Conservation (phyloP, 2,329 filamentous ascomycete genomes). For the Fusarium coicis region DNA sequence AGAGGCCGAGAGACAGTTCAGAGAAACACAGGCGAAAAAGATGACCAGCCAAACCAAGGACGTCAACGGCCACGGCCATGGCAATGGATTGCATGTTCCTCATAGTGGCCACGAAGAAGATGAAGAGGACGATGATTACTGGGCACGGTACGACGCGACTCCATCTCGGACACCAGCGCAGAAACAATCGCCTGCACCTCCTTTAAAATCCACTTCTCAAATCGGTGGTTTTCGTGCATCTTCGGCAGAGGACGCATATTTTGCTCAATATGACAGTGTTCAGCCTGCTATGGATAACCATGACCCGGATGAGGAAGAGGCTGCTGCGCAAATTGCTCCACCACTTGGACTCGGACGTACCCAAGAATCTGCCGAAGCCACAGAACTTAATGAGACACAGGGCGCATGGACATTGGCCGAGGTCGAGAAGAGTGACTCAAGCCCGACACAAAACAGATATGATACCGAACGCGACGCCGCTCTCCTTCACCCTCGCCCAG, state of each 20-base stretch:
- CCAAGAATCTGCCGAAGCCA: slow-evolving; percentile 29
- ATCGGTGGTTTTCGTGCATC: slow-evolving; percentile 39
- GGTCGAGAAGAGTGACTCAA: slow-evolving; percentile 53
- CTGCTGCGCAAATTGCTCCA: slow-evolving; percentile 47
- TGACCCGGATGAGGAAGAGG: slow-evolving; percentile 77
- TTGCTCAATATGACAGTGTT: slow-evolving; percentile 79
- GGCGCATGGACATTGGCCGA: slow-evolving; percentile 59
- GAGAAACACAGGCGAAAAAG: slow-evolving; percentile 47
- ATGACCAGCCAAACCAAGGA: slow-evolving; percentile 23
- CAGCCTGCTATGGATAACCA: slow-evolving; percentile 85
- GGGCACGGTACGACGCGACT: slow-evolving; percentile 80
- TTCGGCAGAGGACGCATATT: slow-evolving; percentile 76
- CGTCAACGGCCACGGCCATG: slow-evolving; percentile 16
- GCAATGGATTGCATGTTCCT: slow-evolving; percentile 24
- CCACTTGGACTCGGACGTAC: slow-evolving; percentile 45
- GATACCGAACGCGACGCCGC: slow-evolving; percentile 50
- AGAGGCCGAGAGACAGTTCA: slow-evolving; percentile 70
- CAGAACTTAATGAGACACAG: slow-evolving; percentile 43
- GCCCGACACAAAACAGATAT: slow-evolving; percentile 40
- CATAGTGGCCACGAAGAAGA: slow-evolving; percentile 52
- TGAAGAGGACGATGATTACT: slow-evolving; percentile 81
- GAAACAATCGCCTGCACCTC: slow-evolving; percentile 71
- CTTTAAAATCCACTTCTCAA: slow-evolving; percentile 44
- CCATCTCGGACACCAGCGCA: slow-evolving; percentile 71
- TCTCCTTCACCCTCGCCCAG: slow-evolving; percentile 67